These are phyloP conservation scores for Pseudogymnoascus sp. DNA, from an alignment of 2,329 filamentous ascomycete species.

Conservation along the genomic window DNA sequence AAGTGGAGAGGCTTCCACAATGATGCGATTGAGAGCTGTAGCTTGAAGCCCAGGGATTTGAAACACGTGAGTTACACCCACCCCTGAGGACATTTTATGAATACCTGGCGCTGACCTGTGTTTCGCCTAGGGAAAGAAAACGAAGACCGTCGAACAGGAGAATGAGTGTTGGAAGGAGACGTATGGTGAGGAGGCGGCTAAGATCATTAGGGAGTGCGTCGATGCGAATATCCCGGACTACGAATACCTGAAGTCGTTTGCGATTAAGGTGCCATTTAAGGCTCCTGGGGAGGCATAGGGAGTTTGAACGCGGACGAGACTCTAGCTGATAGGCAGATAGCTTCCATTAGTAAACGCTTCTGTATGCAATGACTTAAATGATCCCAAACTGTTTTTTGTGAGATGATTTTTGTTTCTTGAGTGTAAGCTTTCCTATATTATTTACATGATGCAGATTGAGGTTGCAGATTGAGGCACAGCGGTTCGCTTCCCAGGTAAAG, in stretches of 20 bases:
- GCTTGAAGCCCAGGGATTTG: slow-evolving; percentile 60
- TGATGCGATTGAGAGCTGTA: slow-evolving; percentile 77
- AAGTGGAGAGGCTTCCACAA: slow-evolving; percentile 98
- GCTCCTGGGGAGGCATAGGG: slow-evolving; percentile 10
- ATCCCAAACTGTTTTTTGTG: neutral
- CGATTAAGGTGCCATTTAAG: slow-evolving; percentile 42
- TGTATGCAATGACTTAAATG: neutral
- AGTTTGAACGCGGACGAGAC: slow-evolving; percentile 6
- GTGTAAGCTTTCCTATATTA: neutral
- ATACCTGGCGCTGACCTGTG: slow-evolving; percentile 9
- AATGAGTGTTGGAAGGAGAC: slow-evolving; percentile 65
- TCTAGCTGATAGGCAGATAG: neutral
- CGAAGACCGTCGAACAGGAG: slow-evolving; percentile 56
- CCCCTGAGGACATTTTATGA: neutral
- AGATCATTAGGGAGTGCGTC: slow-evolving; percentile 61
- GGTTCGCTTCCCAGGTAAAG: neutral
- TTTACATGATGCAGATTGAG: neutral
- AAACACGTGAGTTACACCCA: slow-evolving; percentile 42
- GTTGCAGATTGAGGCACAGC: neutral
- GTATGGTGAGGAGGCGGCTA: slow-evolving; percentile 63
- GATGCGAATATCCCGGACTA: slow-evolving; percentile 66
- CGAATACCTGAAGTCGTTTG: slow-evolving; percentile 74
- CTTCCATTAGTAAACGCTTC: neutral
- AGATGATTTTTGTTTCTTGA: neutral
- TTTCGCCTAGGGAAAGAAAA: slow-evolving; percentile 42